Base-by-base conservation (phyloP, 1,284 basidiomycete species). In the Puccinia hordei region DNA sequence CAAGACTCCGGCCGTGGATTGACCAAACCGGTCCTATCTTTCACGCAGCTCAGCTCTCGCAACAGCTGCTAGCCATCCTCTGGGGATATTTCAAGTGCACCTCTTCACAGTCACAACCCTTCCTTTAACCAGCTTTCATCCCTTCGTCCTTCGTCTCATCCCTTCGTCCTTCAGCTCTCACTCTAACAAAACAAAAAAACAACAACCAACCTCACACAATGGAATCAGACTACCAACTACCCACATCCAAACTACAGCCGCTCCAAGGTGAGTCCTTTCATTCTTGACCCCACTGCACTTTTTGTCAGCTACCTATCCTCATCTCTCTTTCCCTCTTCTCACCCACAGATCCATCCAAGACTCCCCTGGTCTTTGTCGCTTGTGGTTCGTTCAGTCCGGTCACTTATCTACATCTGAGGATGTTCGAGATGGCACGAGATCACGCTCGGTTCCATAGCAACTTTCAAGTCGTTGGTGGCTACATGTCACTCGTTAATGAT, bases 321-420 rank as follows among this genome's bases (percentile, higher is more conserved):
- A 46, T 75, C 38, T 27, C 19, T 19, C 15, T n/a, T 61, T 1
- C 51, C 30, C 24, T 55, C 51, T 5, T 30, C 19, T 73, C 4
- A 46, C n/a, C n/a, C 12, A 33, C 69, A 77, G 73, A 81, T 71
- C 41, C 68, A n/a, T 75, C 71, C 68, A 84, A 84, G 81, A 84
- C 82, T 0, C 84, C 84, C 41, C 77, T 85, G 15, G 84, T 85
- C 22, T 83, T 85, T 33, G 84, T 85, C 78, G 84, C 84, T 8
- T 85, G 84, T 79, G 84, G 83, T 49, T 83, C 82, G 51, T 85
- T 84, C 83, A 83, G 82, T 46, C 84, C 84, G 38, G 75, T 85
- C 49, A 85, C 84, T 17, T 85, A 84, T 69, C 82, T 85, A n/a
- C 84, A 85, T 81, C 82, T 85, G 15, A 82, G 84, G 69, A 84